Conservation (phyloP, 2,329 filamentous ascomycete species). For the Botrytis paeoniae region DNA sequence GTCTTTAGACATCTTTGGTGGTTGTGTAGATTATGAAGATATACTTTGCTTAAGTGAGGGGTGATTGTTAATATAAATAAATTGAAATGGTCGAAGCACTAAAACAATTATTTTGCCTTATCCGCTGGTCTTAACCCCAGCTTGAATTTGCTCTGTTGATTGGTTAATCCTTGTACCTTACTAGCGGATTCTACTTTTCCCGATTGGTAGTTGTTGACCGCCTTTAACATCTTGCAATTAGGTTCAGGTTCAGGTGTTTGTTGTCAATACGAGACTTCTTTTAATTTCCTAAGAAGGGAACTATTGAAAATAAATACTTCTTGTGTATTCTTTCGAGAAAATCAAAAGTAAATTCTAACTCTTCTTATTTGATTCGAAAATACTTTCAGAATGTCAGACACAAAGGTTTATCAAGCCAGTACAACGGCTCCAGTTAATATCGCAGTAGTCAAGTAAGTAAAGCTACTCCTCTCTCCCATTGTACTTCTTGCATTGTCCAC, state of each 20-base stretch:
- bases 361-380: not conserved
- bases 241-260: not conserved
- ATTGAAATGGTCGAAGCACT: not conserved
- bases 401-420: conserved; percentile 76
- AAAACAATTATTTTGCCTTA: conserved; percentile 13
- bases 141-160: conserved; percentile 1
- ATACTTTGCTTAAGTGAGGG: not conserved
- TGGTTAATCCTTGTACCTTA: not conserved
- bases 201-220: conserved; percentile 5
- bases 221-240: not conserved
- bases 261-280: not conserved
- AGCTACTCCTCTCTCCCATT: conserved; percentile 25
- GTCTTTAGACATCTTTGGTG: conserved; percentile 34
- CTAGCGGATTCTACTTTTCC: not conserved
- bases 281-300: not conserved
- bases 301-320: conserved; percentile 1
- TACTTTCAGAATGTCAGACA: conserved; percentile 35
- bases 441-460: conserved; percentile 83
- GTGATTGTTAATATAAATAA: not conserved
- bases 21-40: not conserved
- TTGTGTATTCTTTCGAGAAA: not conserved
- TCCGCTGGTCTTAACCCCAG: not conserved
- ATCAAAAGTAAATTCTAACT: not conserved
- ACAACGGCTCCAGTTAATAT: conserved; percentile 98
- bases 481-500: conserved; percentile 1